These are phyloP conservation scores for Colletotrichum brevisporum DNA, from an alignment of 2,329 filamentous ascomycete species.

Conservation along the genomic window DNA sequence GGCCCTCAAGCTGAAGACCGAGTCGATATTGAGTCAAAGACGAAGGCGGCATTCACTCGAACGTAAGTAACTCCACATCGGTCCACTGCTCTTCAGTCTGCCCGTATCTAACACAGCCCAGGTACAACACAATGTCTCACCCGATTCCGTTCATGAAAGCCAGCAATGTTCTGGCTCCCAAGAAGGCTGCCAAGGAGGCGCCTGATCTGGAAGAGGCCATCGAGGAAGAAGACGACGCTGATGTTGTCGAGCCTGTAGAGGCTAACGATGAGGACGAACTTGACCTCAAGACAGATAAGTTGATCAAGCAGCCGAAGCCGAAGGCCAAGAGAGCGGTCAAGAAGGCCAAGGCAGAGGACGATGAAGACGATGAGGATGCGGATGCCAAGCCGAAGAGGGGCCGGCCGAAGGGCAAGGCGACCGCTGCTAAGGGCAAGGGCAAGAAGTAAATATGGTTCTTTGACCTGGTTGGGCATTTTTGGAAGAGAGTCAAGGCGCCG, in stretches of 20 bases:
- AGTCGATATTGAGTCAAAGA: constrained; percentile 85
- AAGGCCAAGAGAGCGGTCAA: constrained; percentile 61
- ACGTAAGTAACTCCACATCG: constrained; percentile 69
- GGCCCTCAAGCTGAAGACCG: constrained; percentile 83
- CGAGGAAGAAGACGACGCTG: constrained; percentile 88
- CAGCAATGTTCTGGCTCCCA: constrained; percentile 79
- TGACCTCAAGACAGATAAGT: constrained; percentile 96
- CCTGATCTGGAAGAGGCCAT: constrained; percentile 97
- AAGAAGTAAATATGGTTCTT: constrained; percentile 52
- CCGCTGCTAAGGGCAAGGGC: constrained; percentile 61
- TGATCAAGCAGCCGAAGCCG: constrained; percentile 90
- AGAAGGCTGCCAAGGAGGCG: constrained; percentile 79
- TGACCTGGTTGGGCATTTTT: background rate
- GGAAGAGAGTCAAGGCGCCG: background rate
- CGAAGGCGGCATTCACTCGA: constrained; percentile 91
- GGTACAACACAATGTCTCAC: constrained; percentile 89
- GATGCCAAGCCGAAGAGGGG: constrained; percentile 69
- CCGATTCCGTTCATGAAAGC: constrained; percentile 98
- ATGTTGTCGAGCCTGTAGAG: constrained; percentile 68
- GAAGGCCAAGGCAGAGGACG: constrained; percentile 59
- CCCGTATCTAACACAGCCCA: constrained; percentile 51
- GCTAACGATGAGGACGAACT: constrained; percentile 81
- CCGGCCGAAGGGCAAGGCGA: constrained; percentile 56
- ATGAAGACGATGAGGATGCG: constrained; percentile 64
- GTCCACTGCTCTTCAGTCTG: background rate